Percentiles rank a stretch among this genome's conserved stretches.
phyloP scores from a whole-genome alignment of 2,329 filamentous ascomycete species.

The Fusarium odoratissimum region DNA sequence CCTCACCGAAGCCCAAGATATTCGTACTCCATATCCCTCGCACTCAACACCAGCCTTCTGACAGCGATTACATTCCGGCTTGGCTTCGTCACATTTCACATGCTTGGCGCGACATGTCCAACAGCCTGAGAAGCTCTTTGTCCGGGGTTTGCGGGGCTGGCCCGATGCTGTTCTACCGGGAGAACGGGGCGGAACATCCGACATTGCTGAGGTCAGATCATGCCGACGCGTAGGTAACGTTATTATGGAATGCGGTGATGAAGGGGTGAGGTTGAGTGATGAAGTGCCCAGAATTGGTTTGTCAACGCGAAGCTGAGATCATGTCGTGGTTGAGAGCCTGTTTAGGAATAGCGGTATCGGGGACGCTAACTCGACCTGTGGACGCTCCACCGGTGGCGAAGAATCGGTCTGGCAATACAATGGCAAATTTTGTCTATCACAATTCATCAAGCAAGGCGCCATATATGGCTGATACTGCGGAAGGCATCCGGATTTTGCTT shows the following conservation, averaged over 20 bases:
- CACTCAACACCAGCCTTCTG: slow-evolving; percentile 32
- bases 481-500: background rate
- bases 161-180: slow-evolving; percentile 13
- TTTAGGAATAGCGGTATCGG: background rate
- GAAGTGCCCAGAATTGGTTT: background rate
- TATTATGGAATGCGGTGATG: background rate
- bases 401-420: background rate
- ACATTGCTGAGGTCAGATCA: slow-evolving; percentile 12
- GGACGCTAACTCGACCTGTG: background rate
- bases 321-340: background rate
- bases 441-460: background rate
- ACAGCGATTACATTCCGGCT: slow-evolving; percentile 38
- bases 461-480: background rate
- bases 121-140: slow-evolving; percentile 44
- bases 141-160: slow-evolving; percentile 38
- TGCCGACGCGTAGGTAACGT: background rate
- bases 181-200: slow-evolving; percentile 12
- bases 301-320: slow-evolving; percentile 5
- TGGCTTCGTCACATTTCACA: slow-evolving; percentile 40
- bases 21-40: slow-evolving; percentile 40
- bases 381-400: background rate
- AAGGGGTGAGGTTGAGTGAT: background rate
- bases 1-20: slow-evolving; percentile 43
- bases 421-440: background rate
- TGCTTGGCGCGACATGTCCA: slow-evolving; percentile 45